Evolutionary conservation across 352 stramenopile genomes (phyloP).

Genomic region (Globisporangium paddicum): DNA sequence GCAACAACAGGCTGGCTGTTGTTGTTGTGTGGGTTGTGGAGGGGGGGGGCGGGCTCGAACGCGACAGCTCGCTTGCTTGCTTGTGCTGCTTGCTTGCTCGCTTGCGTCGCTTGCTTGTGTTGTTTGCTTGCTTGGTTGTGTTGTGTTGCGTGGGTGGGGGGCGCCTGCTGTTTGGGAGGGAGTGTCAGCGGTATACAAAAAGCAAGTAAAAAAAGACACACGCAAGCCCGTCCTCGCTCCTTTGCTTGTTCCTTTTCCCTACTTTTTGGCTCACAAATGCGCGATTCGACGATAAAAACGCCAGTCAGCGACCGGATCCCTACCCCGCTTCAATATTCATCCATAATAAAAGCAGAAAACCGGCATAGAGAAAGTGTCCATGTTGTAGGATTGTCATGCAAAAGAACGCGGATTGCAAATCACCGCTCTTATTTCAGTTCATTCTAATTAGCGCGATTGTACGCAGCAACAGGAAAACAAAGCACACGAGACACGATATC

Average conservation of each 20-base stretch:
- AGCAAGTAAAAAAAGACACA: not conserved
- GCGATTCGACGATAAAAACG: not conserved
- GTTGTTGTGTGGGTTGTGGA: not conserved
- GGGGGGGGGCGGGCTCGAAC: slow-evolving; percentile 1
- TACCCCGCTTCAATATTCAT: not conserved
- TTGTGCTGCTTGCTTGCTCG: not conserved
- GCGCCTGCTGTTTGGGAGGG: slow-evolving; percentile 3
- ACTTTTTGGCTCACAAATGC: not conserved
- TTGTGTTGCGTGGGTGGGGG: not conserved
- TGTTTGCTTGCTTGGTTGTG: slow-evolving; percentile 3
- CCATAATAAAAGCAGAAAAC: not conserved
- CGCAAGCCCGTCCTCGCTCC: slow-evolving; percentile 2
- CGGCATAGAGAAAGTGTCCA: not conserved
- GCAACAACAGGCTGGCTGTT: not conserved
- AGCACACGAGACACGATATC: too few species aligned
- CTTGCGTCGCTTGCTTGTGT: slow-evolving; percentile 9
- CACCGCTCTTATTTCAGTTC: too few species aligned
- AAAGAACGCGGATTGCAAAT: too few species aligned
- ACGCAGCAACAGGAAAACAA: too few species aligned
- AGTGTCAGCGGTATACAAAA: not conserved
- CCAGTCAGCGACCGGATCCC: not conserved
- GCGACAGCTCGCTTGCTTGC: not conserved
- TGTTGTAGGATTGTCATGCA: too few species aligned
- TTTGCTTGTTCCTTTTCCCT: not conserved
- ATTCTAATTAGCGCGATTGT: too few species aligned